Evolutionary conservation across 1,284 basidiomycete genomes (phyloP).

Genomic region (Fomitopsis schrenkii): DNA sequence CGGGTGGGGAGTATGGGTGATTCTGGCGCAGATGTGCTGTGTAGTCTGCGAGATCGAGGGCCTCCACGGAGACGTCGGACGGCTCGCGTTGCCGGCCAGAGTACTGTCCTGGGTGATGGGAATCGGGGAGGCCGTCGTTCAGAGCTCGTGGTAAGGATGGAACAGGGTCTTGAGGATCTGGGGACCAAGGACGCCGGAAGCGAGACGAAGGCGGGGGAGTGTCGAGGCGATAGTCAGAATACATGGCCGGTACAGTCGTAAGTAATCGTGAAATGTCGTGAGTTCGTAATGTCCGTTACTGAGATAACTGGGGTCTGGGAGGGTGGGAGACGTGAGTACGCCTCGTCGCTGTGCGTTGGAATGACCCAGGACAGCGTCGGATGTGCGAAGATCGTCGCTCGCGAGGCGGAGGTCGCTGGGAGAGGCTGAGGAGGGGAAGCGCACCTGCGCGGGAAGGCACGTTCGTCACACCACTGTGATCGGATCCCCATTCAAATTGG

Average conservation of each 20-base stretch:
- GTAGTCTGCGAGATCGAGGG: slow-evolving; percentile 68
- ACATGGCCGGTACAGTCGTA: slow-evolving; percentile 29
- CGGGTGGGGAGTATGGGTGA: slow-evolving; percentile 20
- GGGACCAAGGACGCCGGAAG: slow-evolving; percentile 56
- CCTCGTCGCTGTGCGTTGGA: neutral
- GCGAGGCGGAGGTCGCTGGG: neutral
- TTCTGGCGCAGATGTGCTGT: slow-evolving; percentile 38
- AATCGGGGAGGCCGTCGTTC: slow-evolving; percentile 4
- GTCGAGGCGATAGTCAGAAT: slow-evolving; percentile 40
- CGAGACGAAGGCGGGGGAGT: slow-evolving; percentile 50
- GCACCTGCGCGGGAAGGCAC: neutral
- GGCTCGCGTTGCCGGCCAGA: slow-evolving; percentile 36
- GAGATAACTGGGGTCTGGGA: too few species aligned
- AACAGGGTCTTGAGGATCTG: slow-evolving; percentile 52
- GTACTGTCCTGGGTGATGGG: slow-evolving; percentile 17
- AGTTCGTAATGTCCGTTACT: neutral
- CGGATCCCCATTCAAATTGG: neutral
- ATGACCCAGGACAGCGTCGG: neutral
- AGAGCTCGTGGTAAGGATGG: slow-evolving; percentile 30
- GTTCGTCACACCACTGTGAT: neutral
- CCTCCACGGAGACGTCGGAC: slow-evolving; percentile 64
- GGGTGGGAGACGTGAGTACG: neutral
- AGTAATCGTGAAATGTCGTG: neutral
- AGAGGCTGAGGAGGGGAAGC: neutral
- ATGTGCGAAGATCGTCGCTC: neutral